A percentile compares a stretch with the other conserved stretches of the same genome.
Conservation (phyloP, 257 asterid species). For the Haberlea rhodopensis region DNA sequence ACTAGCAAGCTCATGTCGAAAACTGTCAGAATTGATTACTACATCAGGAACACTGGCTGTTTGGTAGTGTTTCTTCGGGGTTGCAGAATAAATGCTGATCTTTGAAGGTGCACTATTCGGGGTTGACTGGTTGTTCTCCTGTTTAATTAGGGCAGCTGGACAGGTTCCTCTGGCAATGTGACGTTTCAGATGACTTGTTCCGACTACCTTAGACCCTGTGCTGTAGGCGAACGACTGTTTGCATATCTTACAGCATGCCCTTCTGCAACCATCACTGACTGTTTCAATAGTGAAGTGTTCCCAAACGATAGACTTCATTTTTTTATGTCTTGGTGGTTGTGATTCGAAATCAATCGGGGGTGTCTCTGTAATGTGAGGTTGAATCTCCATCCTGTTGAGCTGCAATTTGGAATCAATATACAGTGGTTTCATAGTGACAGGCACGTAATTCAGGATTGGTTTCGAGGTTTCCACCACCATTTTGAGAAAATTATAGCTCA, state of each 20-base stretch:
- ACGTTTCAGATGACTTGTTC: slow-evolving; percentile 96
- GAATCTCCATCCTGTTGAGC: slow-evolving; percentile 37
- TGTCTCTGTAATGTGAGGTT: slow-evolving; percentile 31
- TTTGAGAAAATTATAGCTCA: slow-evolving; percentile 15
- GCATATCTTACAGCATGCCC: slow-evolving; percentile 95
- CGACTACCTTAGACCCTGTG: slow-evolving; percentile 90
- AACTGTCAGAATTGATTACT: slow-evolving; percentile 74
- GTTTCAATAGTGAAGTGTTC: slow-evolving; percentile 92
- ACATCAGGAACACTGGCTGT: slow-evolving; percentile 54
- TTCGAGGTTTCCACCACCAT: slow-evolving; percentile 46
- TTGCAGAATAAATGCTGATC: slow-evolving; percentile 42
- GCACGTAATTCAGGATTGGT: slow-evolving; percentile 42
- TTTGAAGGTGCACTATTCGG: slow-evolving; percentile 76
- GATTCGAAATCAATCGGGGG: slow-evolving; percentile 32
- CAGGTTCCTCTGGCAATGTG: slow-evolving; percentile 93
- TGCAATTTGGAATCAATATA: slow-evolving; percentile 45
- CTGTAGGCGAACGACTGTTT: slow-evolving; percentile 97
- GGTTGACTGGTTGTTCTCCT: slow-evolving; percentile 45
- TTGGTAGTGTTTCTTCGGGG: slow-evolving; percentile 71
- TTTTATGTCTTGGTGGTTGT: slow-evolving; percentile 54
- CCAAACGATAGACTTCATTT: slow-evolving; percentile 95
- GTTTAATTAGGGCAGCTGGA: slow-evolving; percentile 64
- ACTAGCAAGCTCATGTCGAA: slow-evolving; percentile 80
- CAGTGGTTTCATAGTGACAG: slow-evolving; percentile 52
- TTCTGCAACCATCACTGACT: slow-evolving; percentile 62